Base-by-base conservation (phyloP, 768 basidiomycete genomes). In the Cyclocybe cylindracea region DNA sequence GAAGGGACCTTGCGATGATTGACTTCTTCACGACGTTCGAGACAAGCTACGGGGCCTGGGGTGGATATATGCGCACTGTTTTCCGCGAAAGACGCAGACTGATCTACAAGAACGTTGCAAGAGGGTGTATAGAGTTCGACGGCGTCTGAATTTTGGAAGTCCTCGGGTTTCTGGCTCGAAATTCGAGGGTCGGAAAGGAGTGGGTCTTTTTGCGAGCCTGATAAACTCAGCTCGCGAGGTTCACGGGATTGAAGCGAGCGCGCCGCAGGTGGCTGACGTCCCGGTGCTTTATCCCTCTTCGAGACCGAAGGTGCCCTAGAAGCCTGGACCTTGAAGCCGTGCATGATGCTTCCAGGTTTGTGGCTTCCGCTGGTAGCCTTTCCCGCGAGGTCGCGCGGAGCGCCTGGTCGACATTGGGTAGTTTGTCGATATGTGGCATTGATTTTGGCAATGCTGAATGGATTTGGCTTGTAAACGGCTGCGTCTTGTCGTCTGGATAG, bases 391-490 rank as follows among this genome's bases (percentile, higher is more conserved):
- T 11, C 19, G 37, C 8, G 6, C 37, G 29, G 38, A 29, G 44
- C 11, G 9, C 29, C 40, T 11, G 50, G 8, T 39, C 5, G 11
- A 32, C 49, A 41, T 31, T 18, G 36, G 4, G 51, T 44, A 29
- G 46, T 31, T 24, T 51, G 44, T 10, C 88, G 80, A 33, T 75
- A 73, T 0, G 80, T 80, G 39, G 89, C 90, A 56, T 92, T 92
- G 31, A 88, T 83, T 59, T 84, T 87, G 3, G 90, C 89, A 50
- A 92, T 89, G 49, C 80, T 82, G 78, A 89, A 92, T 0, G 90
- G 90, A 61, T 90, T 91, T 0, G 87, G 80, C 44, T 82, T 87
- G 70, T 84, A 90, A 5, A 71, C 63, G 1, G 85, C 88, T 32
- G 74, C 65, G 47, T 91, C 89, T 46, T 79, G 69, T 42, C 89